Evolutionary conservation across 352 stramenopile species (phyloP).

Genomic region (Phytophthora fragariaefolia): DNA sequence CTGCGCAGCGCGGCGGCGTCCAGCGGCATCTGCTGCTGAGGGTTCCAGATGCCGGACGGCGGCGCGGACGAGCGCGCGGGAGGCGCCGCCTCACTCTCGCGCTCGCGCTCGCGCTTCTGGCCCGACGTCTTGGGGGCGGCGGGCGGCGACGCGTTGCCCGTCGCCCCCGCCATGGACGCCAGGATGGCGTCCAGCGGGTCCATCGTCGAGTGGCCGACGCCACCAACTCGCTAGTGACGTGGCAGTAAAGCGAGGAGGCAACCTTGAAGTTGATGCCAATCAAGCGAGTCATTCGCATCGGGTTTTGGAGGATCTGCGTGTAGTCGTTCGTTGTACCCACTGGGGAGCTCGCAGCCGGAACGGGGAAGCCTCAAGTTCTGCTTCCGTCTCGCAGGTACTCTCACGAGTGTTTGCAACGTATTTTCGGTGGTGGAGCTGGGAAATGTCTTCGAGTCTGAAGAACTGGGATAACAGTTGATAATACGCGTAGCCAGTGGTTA

Average conservation of each 20-base stretch:
- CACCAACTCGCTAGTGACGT: conserved; percentile 9
- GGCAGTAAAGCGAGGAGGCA: conserved; percentile 5
- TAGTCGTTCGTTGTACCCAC: no score
- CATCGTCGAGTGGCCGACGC: conserved; percentile 7
- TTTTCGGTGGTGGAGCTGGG: no score
- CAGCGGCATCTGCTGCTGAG: conserved; percentile 47
- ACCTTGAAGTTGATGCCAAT: conserved; percentile 9
- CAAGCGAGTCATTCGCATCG: no score
- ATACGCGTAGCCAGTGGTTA: no score
- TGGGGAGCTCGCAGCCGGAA: no score
- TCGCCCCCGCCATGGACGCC: conserved; percentile 80
- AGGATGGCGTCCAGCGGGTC: conserved; percentile 81
- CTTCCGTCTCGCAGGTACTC: no score
- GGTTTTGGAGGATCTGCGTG: no score
- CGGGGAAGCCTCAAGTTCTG: no score
- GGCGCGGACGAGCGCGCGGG: conserved; percentile 5
- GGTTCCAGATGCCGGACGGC: conserved; percentile 57
- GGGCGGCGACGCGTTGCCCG: conserved; percentile 55
- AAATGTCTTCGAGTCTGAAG: no score
- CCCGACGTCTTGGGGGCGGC: background rate
- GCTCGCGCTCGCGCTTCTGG: conserved; percentile 46
- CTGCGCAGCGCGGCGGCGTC: conserved; percentile 16
- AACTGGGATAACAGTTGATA: no score
- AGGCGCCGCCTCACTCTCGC: background rate
- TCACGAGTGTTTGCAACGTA: no score